These are phyloP conservation scores for Arxiozyma heterogenica DNA, from an alignment of 1,139 yeast genomes.

Conservation along the genomic window DNA sequence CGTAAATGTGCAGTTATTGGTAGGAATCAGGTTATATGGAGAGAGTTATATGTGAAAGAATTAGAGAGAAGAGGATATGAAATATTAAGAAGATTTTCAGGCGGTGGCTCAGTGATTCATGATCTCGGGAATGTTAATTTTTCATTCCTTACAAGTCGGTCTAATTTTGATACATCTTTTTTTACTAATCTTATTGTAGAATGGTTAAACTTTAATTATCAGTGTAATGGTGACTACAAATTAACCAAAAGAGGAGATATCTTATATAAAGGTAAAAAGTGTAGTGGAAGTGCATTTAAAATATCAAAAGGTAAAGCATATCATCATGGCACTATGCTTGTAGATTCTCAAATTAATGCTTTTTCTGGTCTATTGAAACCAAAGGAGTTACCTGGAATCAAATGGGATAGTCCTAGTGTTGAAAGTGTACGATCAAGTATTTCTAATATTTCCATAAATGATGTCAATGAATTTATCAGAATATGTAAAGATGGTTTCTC, in stretches of 20 bases:
- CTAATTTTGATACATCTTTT: conserved; percentile 52
- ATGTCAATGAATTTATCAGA: conserved; percentile 20
- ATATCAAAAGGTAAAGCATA: conserved; percentile 74
- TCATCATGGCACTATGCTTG: conserved; percentile 94
- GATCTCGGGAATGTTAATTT: conserved; percentile 88
- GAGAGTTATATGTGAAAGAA: conserved; percentile 64
- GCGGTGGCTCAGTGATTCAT: conserved; percentile 97
- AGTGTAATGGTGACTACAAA: conserved; percentile 25
- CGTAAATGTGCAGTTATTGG: conserved; percentile 89
- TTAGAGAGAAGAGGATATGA: conserved; percentile 52
- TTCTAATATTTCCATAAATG: conserved; percentile 41
- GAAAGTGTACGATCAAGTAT: conserved; percentile 75
- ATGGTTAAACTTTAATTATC: conserved; percentile 31
- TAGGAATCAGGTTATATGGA: conserved; percentile 92
- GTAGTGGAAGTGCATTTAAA: conserved; percentile 89
- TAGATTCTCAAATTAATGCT: conserved; percentile 52
- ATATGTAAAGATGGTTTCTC: conserved; percentile 21
- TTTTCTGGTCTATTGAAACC: conserved; percentile 52
- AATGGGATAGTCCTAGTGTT: conserved; percentile 52
- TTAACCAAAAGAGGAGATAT: conserved; percentile 59
- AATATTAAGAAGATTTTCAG: conserved; percentile 68
- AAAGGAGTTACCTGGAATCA: conserved; percentile 37
- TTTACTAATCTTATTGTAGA: conserved; percentile 49
- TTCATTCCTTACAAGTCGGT: conserved; percentile 66
- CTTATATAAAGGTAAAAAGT: conserved; percentile 41